A percentile compares a stretch with the other conserved stretches of the same genome.
Evolutionary conservation across 805 yeast species (phyloP).

Genomic region (Candida easanensis): DNA sequence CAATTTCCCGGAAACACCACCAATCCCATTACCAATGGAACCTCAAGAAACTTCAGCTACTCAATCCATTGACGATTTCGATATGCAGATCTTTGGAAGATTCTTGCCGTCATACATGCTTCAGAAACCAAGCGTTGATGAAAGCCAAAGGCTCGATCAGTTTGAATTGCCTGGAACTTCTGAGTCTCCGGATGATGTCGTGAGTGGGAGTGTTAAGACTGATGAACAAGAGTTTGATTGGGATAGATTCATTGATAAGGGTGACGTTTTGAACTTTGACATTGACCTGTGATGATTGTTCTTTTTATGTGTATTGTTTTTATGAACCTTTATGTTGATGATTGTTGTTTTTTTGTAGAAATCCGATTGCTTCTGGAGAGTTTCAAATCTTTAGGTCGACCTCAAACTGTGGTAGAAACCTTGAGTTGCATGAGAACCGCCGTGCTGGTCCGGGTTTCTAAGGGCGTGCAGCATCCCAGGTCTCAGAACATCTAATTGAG

Average conservation of each 20-base stretch:
- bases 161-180: no score
- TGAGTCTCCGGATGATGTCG: slow-evolving; percentile 10
- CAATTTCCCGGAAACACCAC: neutral
- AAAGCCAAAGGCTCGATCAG: neutral
- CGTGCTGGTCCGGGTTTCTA: no score
- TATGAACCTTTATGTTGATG: no score
- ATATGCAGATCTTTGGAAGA: slow-evolving; percentile 77
- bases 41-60: slow-evolving; percentile 30
- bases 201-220: neutral
- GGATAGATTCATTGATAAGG: slow-evolving; percentile 27
- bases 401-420: no score
- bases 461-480: no score
- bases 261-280: slow-evolving; percentile 17
- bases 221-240: slow-evolving; percentile 25
- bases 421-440: no score
- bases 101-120: slow-evolving; percentile 82
- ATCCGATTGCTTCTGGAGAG: no score
- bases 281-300: slow-evolving; percentile 7
- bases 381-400: no score
- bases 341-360: no score
- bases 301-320: no score
- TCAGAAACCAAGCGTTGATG: slow-evolving; percentile 2
- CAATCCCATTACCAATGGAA: neutral
- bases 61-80: slow-evolving; percentile 43
- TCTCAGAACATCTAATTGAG: no score